phyloP scores from a whole-genome alignment of 805 yeast species.

The Sporopachydermia quercuum region DNA sequence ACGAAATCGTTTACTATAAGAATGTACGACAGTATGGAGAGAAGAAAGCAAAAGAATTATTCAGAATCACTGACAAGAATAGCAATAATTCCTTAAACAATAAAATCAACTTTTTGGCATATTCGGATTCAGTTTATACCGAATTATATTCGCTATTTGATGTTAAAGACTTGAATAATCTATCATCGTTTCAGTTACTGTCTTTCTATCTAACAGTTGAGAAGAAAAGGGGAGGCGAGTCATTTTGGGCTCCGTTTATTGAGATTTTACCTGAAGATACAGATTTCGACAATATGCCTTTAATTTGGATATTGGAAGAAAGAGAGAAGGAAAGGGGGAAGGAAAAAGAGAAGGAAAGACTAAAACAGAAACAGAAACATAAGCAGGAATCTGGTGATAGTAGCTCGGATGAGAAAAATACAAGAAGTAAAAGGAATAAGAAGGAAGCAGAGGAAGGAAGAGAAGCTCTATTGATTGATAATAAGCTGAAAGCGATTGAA shows the following conservation, averaged over 20 bases:
- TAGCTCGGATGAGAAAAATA: too few species aligned
- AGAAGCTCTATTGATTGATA: constrained; percentile 10
- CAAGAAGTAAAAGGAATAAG: too few species aligned
- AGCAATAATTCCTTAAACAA: too few species aligned
- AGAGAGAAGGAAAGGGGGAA: constrained; percentile 13
- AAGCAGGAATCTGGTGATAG: too few species aligned
- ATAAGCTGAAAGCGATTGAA: constrained; percentile 8
- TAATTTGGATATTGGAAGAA: constrained; percentile 37
- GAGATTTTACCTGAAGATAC: constrained; percentile 41
- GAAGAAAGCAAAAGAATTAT: not conserved
- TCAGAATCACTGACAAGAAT: constrained; percentile 5
- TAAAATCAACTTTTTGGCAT: too few species aligned
- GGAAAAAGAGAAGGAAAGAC: constrained; percentile 10
- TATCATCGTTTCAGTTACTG: constrained; percentile 48
- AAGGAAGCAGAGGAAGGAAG: constrained; percentile 6
- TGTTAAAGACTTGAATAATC: constrained; percentile 21
- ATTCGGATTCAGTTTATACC: not conserved
- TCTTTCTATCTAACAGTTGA: constrained; percentile 36
- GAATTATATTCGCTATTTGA: constrained; percentile 21
- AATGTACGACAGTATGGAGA: not conserved
- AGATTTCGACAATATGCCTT: constrained; percentile 45
- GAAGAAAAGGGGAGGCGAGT: constrained; percentile 19
- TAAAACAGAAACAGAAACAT: not conserved
- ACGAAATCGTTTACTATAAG: constrained; percentile 11
- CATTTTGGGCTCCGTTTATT: constrained; percentile 60